A percentile compares a stretch with the other conserved stretches of the same genome.
phyloP scores from a whole-genome alignment of 2,329 filamentous ascomycete species.

The Parafenestella ontariensis region DNA sequence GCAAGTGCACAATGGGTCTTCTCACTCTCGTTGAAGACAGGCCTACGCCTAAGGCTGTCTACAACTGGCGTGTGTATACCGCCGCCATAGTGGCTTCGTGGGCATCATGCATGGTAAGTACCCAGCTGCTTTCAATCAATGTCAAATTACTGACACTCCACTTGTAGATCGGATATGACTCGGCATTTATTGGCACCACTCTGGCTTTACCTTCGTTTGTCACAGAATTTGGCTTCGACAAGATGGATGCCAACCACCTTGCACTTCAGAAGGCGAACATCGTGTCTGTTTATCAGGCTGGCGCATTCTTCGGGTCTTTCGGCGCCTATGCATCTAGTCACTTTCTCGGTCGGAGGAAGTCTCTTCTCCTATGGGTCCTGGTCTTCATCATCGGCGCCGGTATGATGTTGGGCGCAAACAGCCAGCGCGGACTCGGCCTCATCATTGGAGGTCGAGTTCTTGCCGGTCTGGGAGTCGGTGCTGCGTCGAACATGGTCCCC shows the following conservation, averaged over 20 bases:
- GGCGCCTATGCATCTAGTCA: conserved; percentile 66
- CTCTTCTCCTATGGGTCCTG: conserved; percentile 65
- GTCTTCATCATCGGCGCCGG: conserved; percentile 74
- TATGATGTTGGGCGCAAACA: conserved; percentile 67
- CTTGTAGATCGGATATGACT: conserved; percentile 67
- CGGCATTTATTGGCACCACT: conserved; percentile 78
- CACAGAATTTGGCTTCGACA: conserved; percentile 68
- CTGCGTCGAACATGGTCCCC: conserved; percentile 63
- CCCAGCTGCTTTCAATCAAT: background rate
- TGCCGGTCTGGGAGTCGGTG: conserved; percentile 63
- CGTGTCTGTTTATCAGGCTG: conserved; percentile 81
- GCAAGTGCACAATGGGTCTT: conserved; percentile 32
- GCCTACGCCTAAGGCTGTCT: conserved; percentile 63
- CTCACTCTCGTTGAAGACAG: conserved; percentile 46
- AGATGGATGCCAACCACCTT: conserved; percentile 56
- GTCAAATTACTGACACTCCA: conserved; percentile 18
- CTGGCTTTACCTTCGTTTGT: conserved; percentile 73
- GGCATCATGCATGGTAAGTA: conserved; percentile 56
- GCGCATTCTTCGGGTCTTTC: conserved; percentile 76
- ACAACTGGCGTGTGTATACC: conserved; percentile 65
- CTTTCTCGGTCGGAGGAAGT: conserved; percentile 70
- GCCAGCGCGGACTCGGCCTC: conserved; percentile 57
- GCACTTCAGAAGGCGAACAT: conserved; percentile 74
- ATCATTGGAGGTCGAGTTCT: conserved; percentile 64
- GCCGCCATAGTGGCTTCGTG: conserved; percentile 61